Evolutionary conservation across 768 basidiomycete species (phyloP).

Genomic region (Panaeolus papilionaceus): DNA sequence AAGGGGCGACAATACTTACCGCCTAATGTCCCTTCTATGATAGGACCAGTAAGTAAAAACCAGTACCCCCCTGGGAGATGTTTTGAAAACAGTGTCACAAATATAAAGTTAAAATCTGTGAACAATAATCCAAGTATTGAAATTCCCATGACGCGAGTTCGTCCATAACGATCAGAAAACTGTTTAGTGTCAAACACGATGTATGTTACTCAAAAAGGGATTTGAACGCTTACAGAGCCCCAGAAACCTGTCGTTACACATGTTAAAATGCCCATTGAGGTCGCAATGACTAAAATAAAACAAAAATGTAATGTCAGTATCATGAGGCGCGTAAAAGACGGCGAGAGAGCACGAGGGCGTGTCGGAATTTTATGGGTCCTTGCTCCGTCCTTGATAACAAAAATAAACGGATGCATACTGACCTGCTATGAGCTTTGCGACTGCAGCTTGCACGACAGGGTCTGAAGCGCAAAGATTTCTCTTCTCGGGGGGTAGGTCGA

Average conservation of each 20-base stretch:
- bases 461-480: constrained; percentile 62
- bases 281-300: constrained; percentile 56
- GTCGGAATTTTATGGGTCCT: background rate
- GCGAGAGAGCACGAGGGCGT: constrained; percentile 9
- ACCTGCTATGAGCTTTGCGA: constrained; percentile 71
- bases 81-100: constrained; percentile 64
- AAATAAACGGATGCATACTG: constrained; percentile 30
- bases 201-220: background rate
- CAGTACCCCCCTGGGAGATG: constrained; percentile 82
- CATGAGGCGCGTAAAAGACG: constrained; percentile 1
- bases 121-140: constrained; percentile 64
- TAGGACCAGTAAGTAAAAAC: constrained; percentile 70
- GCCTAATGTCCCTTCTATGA: constrained; percentile 74
- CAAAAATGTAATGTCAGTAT: constrained; percentile 21
- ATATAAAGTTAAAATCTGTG: constrained; percentile 69
- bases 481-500: constrained; percentile 18
- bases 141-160: constrained; percentile 68
- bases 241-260: constrained; percentile 88
- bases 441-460: constrained; percentile 75
- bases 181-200: constrained; percentile 34
- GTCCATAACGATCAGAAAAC: constrained; percentile 82
- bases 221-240: constrained; percentile 65
- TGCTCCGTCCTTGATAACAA: constrained; percentile 17
- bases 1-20: constrained; percentile 47
- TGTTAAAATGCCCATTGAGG: constrained; percentile 72